Percentiles rank a stretch among this genome's conserved stretches.
phyloP scores from a whole-genome alignment of 2,329 filamentous ascomycete genomes.

The Neurospora crassa region DNA sequence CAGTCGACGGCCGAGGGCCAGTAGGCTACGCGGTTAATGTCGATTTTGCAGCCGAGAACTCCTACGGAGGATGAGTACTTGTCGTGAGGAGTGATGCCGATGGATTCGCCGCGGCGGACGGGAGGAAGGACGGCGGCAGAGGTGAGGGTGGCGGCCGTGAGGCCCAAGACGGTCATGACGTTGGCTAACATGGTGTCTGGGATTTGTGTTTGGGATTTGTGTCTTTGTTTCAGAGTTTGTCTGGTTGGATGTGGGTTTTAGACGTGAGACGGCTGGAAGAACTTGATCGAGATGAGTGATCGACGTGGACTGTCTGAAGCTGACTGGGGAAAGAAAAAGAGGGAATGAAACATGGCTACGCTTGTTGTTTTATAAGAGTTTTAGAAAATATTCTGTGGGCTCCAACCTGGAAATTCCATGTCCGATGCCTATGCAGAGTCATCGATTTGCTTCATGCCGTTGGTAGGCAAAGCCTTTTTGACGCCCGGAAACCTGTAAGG shows the following conservation, averaged over 20 bases:
- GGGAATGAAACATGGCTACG: no score
- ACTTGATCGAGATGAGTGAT: background rate
- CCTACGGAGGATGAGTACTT: slow-evolving; percentile 45
- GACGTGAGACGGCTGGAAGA: background rate
- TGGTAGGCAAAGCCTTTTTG: background rate
- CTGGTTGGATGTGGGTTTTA: background rate
- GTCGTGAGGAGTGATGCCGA: slow-evolving; percentile 41
- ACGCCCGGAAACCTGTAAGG: background rate
- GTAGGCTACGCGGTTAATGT: slow-evolving; percentile 51
- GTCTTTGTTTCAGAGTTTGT: background rate
- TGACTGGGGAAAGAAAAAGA: background rate
- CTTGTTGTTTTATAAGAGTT: background rate
- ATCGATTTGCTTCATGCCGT: background rate
- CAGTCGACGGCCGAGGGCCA: slow-evolving; percentile 43
- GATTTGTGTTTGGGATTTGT: background rate
- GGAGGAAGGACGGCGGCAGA: background rate
- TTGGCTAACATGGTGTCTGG: background rate
- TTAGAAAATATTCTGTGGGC: background rate
- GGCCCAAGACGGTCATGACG: background rate
- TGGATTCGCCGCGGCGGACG: slow-evolving; percentile 1
- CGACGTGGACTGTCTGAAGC: background rate
- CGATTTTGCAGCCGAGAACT: slow-evolving; percentile 48
- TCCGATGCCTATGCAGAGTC: background rate
- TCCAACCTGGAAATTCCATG: background rate
- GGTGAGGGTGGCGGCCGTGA: background rate